These are phyloP conservation scores for Cryptosporidium viatorum DNA, from an alignment of 169 alveolate species.

Conservation along the genomic window DNA sequence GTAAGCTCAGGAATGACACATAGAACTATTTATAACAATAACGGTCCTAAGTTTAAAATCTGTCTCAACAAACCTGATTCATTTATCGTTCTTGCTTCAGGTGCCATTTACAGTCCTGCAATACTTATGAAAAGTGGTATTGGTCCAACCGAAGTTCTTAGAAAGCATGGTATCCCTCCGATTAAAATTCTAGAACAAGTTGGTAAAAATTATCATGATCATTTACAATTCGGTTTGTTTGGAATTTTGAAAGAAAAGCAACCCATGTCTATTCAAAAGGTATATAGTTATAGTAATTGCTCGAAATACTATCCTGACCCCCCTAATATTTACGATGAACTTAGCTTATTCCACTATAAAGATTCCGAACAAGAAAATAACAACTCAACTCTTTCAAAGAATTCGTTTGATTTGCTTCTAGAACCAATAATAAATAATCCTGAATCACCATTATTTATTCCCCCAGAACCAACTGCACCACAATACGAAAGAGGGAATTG, in stretches of 20 bases:
- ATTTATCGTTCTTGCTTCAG: constrained; percentile 63
- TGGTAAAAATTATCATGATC: constrained; percentile 74
- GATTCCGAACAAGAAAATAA: not conserved
- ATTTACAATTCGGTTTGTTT: constrained; percentile 69
- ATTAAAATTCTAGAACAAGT: constrained; percentile 67
- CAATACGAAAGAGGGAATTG: constrained; percentile 32
- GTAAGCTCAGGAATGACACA: constrained; percentile 69
- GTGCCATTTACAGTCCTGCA: constrained; percentile 66
- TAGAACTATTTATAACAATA: constrained; percentile 54
- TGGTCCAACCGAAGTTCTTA: constrained; percentile 52
- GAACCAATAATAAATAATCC: constrained; percentile 50
- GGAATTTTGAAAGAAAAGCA: constrained; percentile 67
- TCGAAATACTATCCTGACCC: constrained; percentile 66
- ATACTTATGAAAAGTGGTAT: constrained; percentile 74
- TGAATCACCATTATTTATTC: constrained; percentile 35
- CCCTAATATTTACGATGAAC: constrained; percentile 61
- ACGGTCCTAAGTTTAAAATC: constrained; percentile 54
- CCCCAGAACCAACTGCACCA: constrained; percentile 28
- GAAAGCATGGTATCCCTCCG: constrained; percentile 51
- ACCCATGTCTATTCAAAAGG: constrained; percentile 67
- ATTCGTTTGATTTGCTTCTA: constrained; percentile 24
- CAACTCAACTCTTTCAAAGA: constrained; percentile 17
- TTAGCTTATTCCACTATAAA: constrained; percentile 46
- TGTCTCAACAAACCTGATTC: constrained; percentile 50
- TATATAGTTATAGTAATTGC: constrained; percentile 71